Evolutionary conservation across 73 alveolate genomes (phyloP).

Genomic region (Paraurostyla sp.): DNA sequence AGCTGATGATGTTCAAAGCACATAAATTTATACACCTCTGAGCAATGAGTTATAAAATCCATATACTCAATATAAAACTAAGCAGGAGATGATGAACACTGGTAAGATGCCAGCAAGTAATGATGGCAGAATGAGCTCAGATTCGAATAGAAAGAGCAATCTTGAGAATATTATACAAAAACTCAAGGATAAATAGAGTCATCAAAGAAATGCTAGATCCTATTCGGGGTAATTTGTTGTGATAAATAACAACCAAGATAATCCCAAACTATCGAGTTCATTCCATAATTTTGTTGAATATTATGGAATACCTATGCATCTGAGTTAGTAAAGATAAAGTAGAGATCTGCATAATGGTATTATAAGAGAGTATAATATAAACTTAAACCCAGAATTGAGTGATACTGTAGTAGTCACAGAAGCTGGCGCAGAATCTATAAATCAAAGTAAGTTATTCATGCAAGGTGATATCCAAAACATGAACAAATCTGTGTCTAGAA

Average conservation of each 20-base stretch:
- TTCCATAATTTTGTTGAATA: background rate
- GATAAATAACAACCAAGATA: background rate
- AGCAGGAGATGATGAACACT: background rate
- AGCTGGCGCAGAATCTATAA: no score
- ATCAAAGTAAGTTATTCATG: no score
- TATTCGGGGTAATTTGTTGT: background rate
- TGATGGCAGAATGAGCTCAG: background rate
- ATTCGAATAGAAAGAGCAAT: no score
- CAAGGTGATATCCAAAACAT: no score
- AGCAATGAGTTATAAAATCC: background rate
- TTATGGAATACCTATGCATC: conserved; percentile 28
- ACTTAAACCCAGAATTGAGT: no score
- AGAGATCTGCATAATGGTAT: no score
- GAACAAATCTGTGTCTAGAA: no score
- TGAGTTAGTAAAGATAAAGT: no score
- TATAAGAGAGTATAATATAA: no score
- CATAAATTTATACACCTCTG: conserved; percentile 15
- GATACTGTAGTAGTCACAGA: no score
- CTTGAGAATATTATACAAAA: no score
- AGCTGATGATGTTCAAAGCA: background rate
- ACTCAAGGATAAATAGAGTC: no score
- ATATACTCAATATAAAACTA: background rate
- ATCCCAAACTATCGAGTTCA: background rate
- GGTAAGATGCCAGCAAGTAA: background rate
- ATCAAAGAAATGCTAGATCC: background rate